Conservation (phyloP, 2,329 filamentous ascomycete species). For the Westerdykella aurantiaca region DNA sequence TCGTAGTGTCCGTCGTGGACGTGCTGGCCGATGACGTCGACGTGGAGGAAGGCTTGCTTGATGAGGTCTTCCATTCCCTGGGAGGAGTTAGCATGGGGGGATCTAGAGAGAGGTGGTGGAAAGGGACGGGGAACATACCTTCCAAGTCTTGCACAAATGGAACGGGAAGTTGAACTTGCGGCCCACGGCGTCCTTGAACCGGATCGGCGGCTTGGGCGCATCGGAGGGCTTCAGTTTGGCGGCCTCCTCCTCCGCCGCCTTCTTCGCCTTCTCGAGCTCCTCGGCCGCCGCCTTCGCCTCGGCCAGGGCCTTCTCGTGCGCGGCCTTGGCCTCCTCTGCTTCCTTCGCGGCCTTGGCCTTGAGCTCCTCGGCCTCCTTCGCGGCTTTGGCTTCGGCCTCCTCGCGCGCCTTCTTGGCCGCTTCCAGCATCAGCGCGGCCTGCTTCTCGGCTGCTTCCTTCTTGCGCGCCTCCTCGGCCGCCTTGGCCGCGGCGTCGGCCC, state of each 20-base stretch:
- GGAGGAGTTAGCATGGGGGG: constrained; percentile 47
- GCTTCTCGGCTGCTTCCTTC: constrained; percentile 32
- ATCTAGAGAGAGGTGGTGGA: not conserved
- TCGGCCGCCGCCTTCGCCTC: constrained; percentile 43
- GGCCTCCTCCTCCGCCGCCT: constrained; percentile 41
- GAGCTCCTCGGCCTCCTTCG: constrained; percentile 25
- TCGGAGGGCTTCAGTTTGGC: constrained; percentile 41
- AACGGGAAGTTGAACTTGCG: constrained; percentile 75
- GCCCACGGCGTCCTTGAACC: constrained; percentile 86
- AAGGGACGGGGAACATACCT: constrained; percentile 51
- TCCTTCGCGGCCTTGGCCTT: constrained; percentile 24
- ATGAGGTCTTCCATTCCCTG: constrained; percentile 44
- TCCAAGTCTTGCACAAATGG: constrained; percentile 76
- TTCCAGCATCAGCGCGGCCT: constrained; percentile 21
- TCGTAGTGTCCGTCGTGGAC: constrained; percentile 44
- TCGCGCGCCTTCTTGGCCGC: constrained; percentile 28
- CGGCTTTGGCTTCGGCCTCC: constrained; percentile 25
- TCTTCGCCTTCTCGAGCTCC: constrained; percentile 44
- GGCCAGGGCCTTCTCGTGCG: constrained; percentile 44
- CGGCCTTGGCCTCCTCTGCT: constrained; percentile 37
- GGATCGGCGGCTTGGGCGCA: constrained; percentile 59
- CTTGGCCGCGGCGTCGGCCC: constrained; percentile 43
- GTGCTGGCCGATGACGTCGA: constrained; percentile 40
- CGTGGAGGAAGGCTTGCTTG: constrained; percentile 43
- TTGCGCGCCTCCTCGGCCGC: constrained; percentile 47